Conservation (phyloP, 495 filamentous ascomycete species). For the Penicillium coffeae region DNA sequence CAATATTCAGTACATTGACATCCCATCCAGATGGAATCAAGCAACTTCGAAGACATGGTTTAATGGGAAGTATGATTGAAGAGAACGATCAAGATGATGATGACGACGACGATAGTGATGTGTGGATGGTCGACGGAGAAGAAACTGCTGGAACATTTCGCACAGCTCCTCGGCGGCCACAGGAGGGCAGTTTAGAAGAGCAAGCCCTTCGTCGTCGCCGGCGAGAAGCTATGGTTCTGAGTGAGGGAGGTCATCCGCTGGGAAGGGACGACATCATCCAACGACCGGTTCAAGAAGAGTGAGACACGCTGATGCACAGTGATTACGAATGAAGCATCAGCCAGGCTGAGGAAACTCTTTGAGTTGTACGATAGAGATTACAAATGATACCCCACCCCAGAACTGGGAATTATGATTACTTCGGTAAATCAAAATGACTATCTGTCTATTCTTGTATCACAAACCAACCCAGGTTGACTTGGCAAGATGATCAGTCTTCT, state of each 20-base stretch:
- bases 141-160: constrained; percentile 36
- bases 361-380: neutral
- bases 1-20: constrained; percentile 35
- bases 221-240: constrained; percentile 54
- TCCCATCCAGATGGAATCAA: constrained; percentile 31
- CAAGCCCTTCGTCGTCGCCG: constrained; percentile 46
- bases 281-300: constrained; percentile 24
- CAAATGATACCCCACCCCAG: constrained; percentile 22
- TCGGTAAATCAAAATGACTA: constrained; percentile 9
- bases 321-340: no score
- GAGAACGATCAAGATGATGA: constrained; percentile 45
- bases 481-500: constrained; percentile 85
- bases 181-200: constrained; percentile 46
- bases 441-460: constrained; percentile 25
- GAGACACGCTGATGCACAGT: neutral
- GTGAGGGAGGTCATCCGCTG: constrained; percentile 46
- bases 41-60: constrained; percentile 41
- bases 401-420: constrained; percentile 10
- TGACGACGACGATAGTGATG: constrained; percentile 45
- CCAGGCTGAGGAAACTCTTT: neutral
- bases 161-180: constrained; percentile 27
- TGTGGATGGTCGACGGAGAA: constrained; percentile 49
- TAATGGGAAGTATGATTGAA: constrained; percentile 43
- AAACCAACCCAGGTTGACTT: constrained; percentile 73
- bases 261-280: constrained; percentile 51